Base-by-base conservation (phyloP, 495 filamentous ascomycete genomes). In the Poronia punctata region DNA sequence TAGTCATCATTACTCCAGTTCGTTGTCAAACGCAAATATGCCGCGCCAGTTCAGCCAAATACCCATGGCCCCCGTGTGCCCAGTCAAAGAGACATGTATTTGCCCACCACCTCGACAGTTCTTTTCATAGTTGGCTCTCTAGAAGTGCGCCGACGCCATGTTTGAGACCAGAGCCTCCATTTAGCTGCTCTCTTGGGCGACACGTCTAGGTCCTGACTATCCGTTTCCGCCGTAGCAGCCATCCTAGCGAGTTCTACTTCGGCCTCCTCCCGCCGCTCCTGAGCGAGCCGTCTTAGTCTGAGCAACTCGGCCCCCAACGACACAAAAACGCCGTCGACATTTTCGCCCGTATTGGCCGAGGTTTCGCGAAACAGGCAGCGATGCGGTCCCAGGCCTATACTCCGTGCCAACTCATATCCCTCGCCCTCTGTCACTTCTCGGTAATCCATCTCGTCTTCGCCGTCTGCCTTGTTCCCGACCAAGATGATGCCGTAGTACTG, bases 261-360 rank as follows among this genome's bases (percentile, higher is more conserved):
- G 2, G 35, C 37, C 14, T 51, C 35, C 18, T 52, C 50, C 35
- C 40, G 43, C 17, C 48, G 38, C 44, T 63, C 53, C 40, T 48
- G 38, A 17, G 38, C 35, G 25, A 55, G 36, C 39, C 35, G 46
- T 25, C 48, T 45, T 12, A 50, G 29, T 29, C 48, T 44, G 7
- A 69, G 41, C 9, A 61, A 43, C 27, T 67, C 60, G 21, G 37
- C 45, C 5, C 52, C 62, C 0, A 68, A 16, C 19, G 40, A 32
- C 5, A 46, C 35, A 28, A 68, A 68, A 9, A 66, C 20, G 10
- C 30, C 24, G 14, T 54, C 49, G 17, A 67, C 49, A 23, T 62
- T 61, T 16, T 59, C 56, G 14, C 66, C 66, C 5, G 57, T 64
- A 31, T 50, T 57, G 9, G 62, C 62, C 19, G 62, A 66, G 7